Conservation (phyloP, 2,329 filamentous ascomycete species). For the Talaromyces sp. region DNA sequence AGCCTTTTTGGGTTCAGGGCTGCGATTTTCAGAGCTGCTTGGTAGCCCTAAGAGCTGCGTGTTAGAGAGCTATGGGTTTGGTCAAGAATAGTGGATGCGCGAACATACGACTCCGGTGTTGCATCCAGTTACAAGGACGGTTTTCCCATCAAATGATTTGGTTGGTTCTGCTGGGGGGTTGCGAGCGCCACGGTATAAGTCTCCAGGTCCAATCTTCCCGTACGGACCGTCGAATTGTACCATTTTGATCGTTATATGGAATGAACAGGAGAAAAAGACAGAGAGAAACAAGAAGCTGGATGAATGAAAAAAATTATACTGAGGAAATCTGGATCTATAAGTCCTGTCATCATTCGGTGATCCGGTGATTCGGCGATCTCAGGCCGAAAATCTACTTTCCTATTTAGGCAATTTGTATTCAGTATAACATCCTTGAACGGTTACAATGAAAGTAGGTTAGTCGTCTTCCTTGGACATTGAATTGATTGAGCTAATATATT, state of each 20-base stretch:
- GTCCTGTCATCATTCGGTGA: slow-evolving; percentile 5
- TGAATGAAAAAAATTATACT: not conserved
- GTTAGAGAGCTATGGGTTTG: not conserved
- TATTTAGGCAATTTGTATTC: not conserved
- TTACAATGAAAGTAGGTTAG: too few relatives aligned
- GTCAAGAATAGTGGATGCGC: not conserved
- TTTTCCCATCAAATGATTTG: slow-evolving; percentile 8
- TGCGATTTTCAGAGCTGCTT: slow-evolving; percentile 11
- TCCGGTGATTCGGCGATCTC: slow-evolving; percentile 10
- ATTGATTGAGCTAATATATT: too few relatives aligned
- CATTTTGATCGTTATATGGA: not conserved
- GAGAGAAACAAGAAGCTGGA: too few relatives aligned
- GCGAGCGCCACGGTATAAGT: slow-evolving; percentile 1
- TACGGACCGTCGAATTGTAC: slow-evolving; percentile 11
- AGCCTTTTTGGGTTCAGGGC: slow-evolving; percentile 7
- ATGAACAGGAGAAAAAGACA: not conserved
- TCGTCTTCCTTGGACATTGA: too few relatives aligned
- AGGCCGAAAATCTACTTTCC: not conserved
- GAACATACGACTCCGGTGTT: slow-evolving; percentile 7
- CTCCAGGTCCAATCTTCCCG: not conserved
- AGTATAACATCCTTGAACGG: too few relatives aligned
- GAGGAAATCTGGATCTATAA: not conserved
- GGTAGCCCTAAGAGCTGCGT: not conserved
- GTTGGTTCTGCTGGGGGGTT: slow-evolving; percentile 12
- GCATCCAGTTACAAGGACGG: slow-evolving; percentile 10